Evolutionary conservation across 345 rosid species (phyloP), one percentile per base, ranked within the genome.

Genomic region (Salix brachista): DNA sequence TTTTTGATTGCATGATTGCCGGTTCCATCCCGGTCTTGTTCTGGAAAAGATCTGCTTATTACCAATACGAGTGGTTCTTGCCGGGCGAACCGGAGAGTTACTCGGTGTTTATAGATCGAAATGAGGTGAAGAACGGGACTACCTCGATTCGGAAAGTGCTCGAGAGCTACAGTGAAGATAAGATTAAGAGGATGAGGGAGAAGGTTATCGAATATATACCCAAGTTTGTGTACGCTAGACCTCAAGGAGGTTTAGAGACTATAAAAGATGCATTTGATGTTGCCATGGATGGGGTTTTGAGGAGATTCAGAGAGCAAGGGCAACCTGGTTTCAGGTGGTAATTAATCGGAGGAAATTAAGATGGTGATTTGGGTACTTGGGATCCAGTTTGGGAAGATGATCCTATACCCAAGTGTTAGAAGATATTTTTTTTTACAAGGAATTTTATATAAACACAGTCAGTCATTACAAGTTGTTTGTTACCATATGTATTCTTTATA

Each of bases 21-120:
- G 99, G 98, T 78, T 87, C 97, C 70, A 94, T 96, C 72, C 99
- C 98, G 67, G 99, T 96, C 50, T 83, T 96, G 70, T 96, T 96
- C 82, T 96, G 99, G 99, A 83, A 74, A n/a, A 85, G 99, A 65
- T 84, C 84, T 28, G 99, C 97, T 2, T 96, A 96, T 72, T 87
- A 80, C 69, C 97, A 94, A 82, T 96, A 96, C 78, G 86, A 88
- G 79, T 96, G 98, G 99, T 96, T 96, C 82, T 79, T 96, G n/a
- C 98, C 98, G 3, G 83, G 72, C 0, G 91, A 91, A 66, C 87
- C 89, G 72, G 80, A 30, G 32, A 87, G 91, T 71, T 96, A 90
- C 80, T 94, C 99, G 50, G 98, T 92, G 78, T 96, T 78, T 37
- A 91, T 94, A 74, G 90, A 96, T 88, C 87, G 95, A 52, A 82